Evolutionary conservation across 2,329 filamentous ascomycete genomes (phyloP).

Genomic region (Curvularia verruculosa): DNA sequence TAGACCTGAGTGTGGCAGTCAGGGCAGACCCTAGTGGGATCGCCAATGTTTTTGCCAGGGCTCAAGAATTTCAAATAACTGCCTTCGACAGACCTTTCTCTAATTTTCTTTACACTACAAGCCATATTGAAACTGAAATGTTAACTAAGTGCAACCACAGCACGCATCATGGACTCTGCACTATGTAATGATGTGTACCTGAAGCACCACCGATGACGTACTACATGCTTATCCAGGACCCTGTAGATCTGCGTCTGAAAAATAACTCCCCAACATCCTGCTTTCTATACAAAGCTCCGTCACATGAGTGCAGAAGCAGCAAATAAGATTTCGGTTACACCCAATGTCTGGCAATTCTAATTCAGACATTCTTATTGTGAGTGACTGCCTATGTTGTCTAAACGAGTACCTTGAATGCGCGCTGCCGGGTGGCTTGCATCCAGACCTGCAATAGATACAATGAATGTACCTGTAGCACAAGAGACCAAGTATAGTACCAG

Average conservation of each 20-base stretch:
- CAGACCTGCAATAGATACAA: neutral
- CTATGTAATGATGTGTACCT: neutral
- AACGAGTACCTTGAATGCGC: too few species aligned
- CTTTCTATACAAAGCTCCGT: neutral
- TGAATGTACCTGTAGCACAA: neutral
- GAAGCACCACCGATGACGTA: constrained; percentile 6
- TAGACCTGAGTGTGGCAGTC: neutral
- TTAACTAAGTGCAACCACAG: neutral
- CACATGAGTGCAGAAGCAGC: neutral
- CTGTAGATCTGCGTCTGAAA: neutral
- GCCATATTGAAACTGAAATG: neutral
- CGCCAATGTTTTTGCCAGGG: neutral
- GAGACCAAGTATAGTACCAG: neutral
- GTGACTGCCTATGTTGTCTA: neutral
- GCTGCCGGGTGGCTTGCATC: neutral
- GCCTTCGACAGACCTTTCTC: too few species aligned
- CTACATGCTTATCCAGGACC: neutral
- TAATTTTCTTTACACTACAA: too few species aligned
- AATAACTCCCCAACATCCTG: neutral
- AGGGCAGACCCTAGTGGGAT: neutral
- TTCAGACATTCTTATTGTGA: constrained; percentile 4
- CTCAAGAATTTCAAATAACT: neutral
- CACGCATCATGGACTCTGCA: neutral
- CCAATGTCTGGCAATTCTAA: neutral
- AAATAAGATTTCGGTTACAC: neutral